Base-by-base conservation (phyloP, 148 eudicot species). In the Rhododendron griersonianum region DNA sequence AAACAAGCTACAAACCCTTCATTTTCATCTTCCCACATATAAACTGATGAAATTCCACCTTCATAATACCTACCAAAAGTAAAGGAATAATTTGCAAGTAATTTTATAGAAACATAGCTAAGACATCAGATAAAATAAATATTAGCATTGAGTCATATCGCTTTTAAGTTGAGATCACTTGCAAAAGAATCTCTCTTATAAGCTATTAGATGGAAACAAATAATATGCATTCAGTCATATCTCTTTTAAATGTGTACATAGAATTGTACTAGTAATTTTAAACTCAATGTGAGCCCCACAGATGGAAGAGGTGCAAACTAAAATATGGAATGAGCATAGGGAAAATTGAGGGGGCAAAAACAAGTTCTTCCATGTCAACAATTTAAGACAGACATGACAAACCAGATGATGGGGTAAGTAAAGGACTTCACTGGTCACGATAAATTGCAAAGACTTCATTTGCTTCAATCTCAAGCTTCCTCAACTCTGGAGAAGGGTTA, bases 381-480 rank as follows among this genome's bases (percentile, higher is more conserved):
- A 45, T 67, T 48, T 74, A 33, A 83, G 28, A 48, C 81, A 73
- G 19, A 61, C 47, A 37, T 33, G 41, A 84, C 63, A 63, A 84
- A 84, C 50, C 41, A 81, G 79, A 90, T 48, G 85, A 92, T 88
- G 91, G 93, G 93, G 91, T 88, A 94, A 95, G 98, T 94, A 92
- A 92, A 93, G 98, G 92, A 95, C 98, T 96, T 97, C 98, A 97
- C 99, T 97, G 99, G 96, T 97, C 99, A 97, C 99, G 93, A 93
- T 97, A 97, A 80, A 95, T 87, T 57, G 99, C 89, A 87, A 97
- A 97, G 81, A 97, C 93, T 45, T 97, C 99, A 91, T 97, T 97
- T 89, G 99, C 99, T 93, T 97, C 99, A 84, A 91, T 91, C 90
- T 97, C 99, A 86, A 97, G 99, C 88, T 97, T 93, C 90, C 99